Base-by-base conservation (phyloP, 202 grass and related monocot species). In the Panicum virgatum region DNA sequence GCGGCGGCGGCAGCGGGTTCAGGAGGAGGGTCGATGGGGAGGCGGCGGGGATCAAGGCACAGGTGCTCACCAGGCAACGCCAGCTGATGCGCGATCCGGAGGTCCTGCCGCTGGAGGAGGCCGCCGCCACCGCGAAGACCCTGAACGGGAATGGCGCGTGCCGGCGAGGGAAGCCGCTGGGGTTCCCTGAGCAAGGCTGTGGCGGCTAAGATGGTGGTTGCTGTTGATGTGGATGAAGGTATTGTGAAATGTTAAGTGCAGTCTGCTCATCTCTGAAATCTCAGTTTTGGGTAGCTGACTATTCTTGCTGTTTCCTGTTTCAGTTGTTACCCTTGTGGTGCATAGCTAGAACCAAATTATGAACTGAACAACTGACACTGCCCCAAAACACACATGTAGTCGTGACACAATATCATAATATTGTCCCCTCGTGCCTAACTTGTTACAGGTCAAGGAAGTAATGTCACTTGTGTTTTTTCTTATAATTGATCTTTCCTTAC, bases 201-300 rank as follows among this genome's bases (percentile, higher is more conserved):
- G 10, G 69, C 78, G 13, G 44, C 90, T 40, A 98, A 95, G 66
- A 83, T 98, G 89, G 90, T 93, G 51, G 90, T 98, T 61, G 96
- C 96, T 56, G 96, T 98, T 77, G 96, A 98, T 90, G 96, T 98
- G 3, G 96, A 98, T 91, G 96, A 98, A 98, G 96, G 96, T 98
- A 93, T 61, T 54, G 44, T 68, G 18, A 59, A 69, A 72, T 52
- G 1, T 37, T 16, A 16, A 0, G 66, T 36, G 25, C 75, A 53
- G 26, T 5, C 0, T 75, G 9, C 45, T 39, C 18, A 45, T 82
- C 6, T 79, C 36, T 45, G 14, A 18, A 3, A 42, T 54, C n/a
- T n/a, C n/a, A n/a, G n/a, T n/a, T n/a, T n/a, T n/a, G n/a, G n/a
- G n/a, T n/a, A n/a, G n/a, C n/a, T n/a, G 12, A 58, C 23, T 2